Percentiles rank a stretch among this genome's conserved stretches.
phyloP scores from a whole-genome alignment of 768 basidiomycete species.

The Tylopilus sp. region DNA sequence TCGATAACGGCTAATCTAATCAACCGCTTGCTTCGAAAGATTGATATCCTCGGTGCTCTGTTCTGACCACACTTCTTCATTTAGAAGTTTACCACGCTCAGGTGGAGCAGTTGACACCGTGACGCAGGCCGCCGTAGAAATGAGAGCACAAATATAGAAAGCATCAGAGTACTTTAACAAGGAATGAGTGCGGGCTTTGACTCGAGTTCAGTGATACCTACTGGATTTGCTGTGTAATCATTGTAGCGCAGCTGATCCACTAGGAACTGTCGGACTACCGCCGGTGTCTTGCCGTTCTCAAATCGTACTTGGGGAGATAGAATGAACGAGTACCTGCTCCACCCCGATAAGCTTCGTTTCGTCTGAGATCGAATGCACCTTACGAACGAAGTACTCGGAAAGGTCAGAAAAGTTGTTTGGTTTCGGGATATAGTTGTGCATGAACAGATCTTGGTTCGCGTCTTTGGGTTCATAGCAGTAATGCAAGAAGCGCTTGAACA shows the following conservation, averaged over 20 bases:
- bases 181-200: too few relatives aligned
- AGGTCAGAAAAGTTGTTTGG: too few relatives aligned
- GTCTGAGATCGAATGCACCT: conserved; percentile 45
- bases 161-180: too few relatives aligned
- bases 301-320: conserved; percentile 86
- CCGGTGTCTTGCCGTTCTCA: conserved; percentile 80
- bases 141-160: conserved; percentile 85
- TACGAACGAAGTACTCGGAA: conserved; percentile 94
- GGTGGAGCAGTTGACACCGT: conserved; percentile 75
- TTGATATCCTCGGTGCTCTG: conserved; percentile 66
- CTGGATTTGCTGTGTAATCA: conserved; percentile 89
- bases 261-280: conserved; percentile 81
- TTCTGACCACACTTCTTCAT: conserved; percentile 64
- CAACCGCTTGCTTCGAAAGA: conserved; percentile 68
- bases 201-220: too few relatives aligned
- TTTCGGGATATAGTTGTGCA: conserved; percentile 84
- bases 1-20: conserved; percentile 87
- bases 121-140: conserved; percentile 79
- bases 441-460: conserved; percentile 75
- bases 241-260: conserved; percentile 91
- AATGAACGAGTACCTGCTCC: conserved; percentile 67
- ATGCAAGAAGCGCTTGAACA: conserved; percentile 90
- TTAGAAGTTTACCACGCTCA: conserved; percentile 71
- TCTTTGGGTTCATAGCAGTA: conserved; percentile 90
- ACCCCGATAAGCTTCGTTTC: conserved; percentile 8